Evolutionary conservation across 331 rosid species (phyloP).

Genomic region (Spiraea crenata): DNA sequence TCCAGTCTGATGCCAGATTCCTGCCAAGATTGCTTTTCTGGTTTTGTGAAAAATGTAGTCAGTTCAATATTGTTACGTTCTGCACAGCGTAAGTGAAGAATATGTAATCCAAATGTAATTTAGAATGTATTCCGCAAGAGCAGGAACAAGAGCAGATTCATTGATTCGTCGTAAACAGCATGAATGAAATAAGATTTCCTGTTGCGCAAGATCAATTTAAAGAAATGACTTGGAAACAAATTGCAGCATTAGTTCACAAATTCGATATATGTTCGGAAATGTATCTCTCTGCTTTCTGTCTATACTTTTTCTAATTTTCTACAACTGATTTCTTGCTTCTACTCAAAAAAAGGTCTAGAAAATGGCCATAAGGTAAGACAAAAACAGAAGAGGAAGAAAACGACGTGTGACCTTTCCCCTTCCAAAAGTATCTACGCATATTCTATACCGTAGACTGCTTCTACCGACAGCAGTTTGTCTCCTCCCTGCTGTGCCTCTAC

Average conservation of each 20-base stretch:
- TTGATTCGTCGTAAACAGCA: not conserved
- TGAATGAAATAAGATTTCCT: not conserved
- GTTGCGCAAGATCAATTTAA: not conserved
- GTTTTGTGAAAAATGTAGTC: conserved; percentile 52
- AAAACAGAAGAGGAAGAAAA: too few species aligned
- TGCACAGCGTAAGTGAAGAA: conserved; percentile 13
- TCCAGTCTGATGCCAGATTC: conserved; percentile 49
- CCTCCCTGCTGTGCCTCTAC: not conserved
- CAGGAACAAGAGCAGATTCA: not conserved
- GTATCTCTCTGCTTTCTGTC: not conserved
- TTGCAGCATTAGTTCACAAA: not conserved
- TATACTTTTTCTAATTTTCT: not conserved
- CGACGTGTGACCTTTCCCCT: too few species aligned
- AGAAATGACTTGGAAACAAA: not conserved
- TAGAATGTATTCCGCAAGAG: not conserved
- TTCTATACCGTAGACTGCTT: too few species aligned
- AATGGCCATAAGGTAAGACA: not conserved
- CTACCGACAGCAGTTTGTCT: not conserved
- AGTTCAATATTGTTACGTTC: conserved; percentile 33
- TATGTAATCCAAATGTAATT: not conserved
- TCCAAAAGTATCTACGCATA: too few species aligned
- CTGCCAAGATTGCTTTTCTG: conserved; percentile 59
- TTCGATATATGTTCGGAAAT: not conserved
- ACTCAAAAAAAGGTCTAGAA: not conserved
- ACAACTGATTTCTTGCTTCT: not conserved